Percentiles rank a stretch among this genome's conserved stretches.
Conservation (phyloP, 805 yeast species). For the Metschnikowia cubensis region DNA sequence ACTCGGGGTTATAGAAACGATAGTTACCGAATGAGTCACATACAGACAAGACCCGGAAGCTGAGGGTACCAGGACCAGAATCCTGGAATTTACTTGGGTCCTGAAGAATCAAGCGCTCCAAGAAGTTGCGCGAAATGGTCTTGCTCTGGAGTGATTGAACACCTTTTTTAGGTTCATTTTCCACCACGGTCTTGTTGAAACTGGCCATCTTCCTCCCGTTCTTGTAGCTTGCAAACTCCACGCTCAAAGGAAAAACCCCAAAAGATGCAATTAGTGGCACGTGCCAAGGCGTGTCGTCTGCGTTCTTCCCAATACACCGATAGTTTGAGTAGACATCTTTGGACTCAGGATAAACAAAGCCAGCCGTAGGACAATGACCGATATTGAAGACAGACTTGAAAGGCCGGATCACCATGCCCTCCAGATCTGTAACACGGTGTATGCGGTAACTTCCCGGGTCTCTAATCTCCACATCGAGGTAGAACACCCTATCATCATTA, state of each 20-base stretch:
- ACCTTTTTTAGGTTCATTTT: slow-evolving; percentile 19
- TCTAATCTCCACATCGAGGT: slow-evolving; percentile 59
- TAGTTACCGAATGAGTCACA: slow-evolving; percentile 32
- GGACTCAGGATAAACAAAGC: slow-evolving; percentile 38
- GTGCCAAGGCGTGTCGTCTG: slow-evolving; percentile 41
- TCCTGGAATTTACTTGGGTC: slow-evolving; percentile 22
- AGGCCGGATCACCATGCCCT: slow-evolving; percentile 56
- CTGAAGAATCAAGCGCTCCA: slow-evolving; percentile 34
- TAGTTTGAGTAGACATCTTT: slow-evolving; percentile 28
- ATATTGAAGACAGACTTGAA: slow-evolving; percentile 60
- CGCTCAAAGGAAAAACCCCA: slow-evolving; percentile 70
- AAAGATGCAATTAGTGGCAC: slow-evolving; percentile 49
- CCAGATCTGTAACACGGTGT: slow-evolving; percentile 59
- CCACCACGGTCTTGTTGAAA: slow-evolving; percentile 23
- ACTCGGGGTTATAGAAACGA: slow-evolving; percentile 34
- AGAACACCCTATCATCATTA: slow-evolving; percentile 44
- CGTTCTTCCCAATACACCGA: slow-evolving; percentile 47
- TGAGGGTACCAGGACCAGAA: slow-evolving; percentile 22
- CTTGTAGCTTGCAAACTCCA: slow-evolving; percentile 24
- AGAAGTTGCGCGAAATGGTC: slow-evolving; percentile 26
- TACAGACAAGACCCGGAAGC: slow-evolving; percentile 33
- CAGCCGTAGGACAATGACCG: slow-evolving; percentile 75
- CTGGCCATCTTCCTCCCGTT: slow-evolving; percentile 23
- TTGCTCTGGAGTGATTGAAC: slow-evolving; percentile 17
- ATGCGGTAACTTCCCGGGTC: slow-evolving; percentile 78